Base-by-base conservation (phyloP, 352 stramenopile genomes). In the Phytopythium boreale region DNA sequence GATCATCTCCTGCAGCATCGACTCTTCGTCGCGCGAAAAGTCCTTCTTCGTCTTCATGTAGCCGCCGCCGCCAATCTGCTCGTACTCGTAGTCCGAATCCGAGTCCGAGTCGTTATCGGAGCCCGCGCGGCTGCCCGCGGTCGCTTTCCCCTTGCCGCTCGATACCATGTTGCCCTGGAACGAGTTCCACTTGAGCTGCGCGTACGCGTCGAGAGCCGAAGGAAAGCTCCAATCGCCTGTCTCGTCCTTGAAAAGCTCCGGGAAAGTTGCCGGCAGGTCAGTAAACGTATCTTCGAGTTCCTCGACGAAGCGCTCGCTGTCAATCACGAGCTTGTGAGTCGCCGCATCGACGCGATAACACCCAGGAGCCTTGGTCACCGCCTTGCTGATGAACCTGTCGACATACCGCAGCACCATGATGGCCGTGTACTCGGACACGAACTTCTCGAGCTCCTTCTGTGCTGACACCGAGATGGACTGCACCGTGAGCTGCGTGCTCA, bases 351-450 rank as follows among this genome's bases (percentile, higher is more conserved):
- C 82, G n/a, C 70, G 75, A 64, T 92, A 92, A 61, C 82, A 90
- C 3, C 84, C 84, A 0, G 84, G 80, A 11, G 78, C 71, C 70
- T 89, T 90, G 55, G 74, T 83, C 44, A 84, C 77, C 5, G 84
- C 84, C 64, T 90, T 90, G 70, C 72, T 84, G 59, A 92, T 80
- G 47, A 92, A 92, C 22, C 84, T 76, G 26, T 92, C 82, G n/a
- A 92, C 73, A 63, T 90, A 92, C 20, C 84, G 84, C 62, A 92
- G 73, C 20, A 92, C 75, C 84, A 92, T 92, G 61, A 90, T 89
- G 53, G 84, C 82, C 41, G 77, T 90, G 75, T 92, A 90, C 67
- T 92, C 84, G 43, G 74, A 76, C 68, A 90, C 41, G 61, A 78
- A 79, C 59, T 74, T 79, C 61, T 90, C 84, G 56, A 92, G 63